Evolutionary conservation across 1,284 basidiomycete species (phyloP).

Genomic region (Ceratobasidium sp.): DNA sequence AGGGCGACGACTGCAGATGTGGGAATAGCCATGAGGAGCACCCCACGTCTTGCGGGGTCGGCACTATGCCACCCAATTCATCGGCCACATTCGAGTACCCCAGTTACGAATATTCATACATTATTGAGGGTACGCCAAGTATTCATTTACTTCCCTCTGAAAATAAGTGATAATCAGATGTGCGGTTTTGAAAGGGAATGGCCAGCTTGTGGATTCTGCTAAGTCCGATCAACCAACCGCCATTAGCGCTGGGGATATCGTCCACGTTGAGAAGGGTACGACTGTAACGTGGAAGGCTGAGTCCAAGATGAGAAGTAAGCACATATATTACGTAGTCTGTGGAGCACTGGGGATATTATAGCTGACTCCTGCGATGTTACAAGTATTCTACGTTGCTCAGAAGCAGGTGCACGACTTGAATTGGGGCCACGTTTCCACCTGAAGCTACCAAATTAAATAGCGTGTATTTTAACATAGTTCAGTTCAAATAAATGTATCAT

Average conservation of each 20-base stretch:
- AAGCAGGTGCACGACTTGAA: background rate
- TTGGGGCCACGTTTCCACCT: too few species aligned
- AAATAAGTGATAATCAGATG: background rate
- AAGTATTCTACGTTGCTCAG: background rate
- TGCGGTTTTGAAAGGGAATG: background rate
- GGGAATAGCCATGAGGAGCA: background rate
- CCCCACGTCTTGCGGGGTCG: constrained; percentile 1
- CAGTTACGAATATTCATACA: background rate
- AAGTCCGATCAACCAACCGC: background rate
- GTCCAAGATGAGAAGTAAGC: background rate
- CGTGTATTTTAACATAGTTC: too few species aligned
- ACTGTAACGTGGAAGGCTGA: constrained; percentile 1
- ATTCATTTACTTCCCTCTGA: background rate
- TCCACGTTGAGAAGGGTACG: background rate
- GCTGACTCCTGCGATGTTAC: background rate
- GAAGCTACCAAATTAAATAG: too few species aligned
- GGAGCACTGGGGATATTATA: background rate
- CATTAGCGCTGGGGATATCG: background rate
- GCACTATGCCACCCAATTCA: background rate
- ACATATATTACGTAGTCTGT: too few species aligned
- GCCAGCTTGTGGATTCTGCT: background rate
- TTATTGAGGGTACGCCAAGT: background rate
- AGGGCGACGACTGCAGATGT: too few species aligned
- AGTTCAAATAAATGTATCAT: too few species aligned
- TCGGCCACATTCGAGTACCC: background rate